Base-by-base conservation (phyloP, 1,139 yeast genomes). In the Eremothecium coryli region DNA sequence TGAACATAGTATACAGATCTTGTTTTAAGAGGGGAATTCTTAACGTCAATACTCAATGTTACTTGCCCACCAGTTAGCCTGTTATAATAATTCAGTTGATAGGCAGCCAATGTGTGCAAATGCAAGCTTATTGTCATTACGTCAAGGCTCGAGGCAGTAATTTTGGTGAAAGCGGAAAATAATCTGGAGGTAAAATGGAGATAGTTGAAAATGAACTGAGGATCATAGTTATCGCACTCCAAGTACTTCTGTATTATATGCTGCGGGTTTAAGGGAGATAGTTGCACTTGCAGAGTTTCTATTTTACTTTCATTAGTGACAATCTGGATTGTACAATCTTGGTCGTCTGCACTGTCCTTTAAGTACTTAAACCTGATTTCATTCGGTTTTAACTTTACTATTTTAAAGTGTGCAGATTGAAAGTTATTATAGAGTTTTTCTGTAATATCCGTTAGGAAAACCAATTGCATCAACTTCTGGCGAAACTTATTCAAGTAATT, bases 361-460 rank as follows among this genome's bases (percentile, higher is more conserved):
- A 57, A 38, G 37, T 57, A 57, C 36, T 54, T 54, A 42, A 57
- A 57, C 5, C 57, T 44, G 12, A 57, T 53, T 36, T 57, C 59
- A 31, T 56, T 53, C 7, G 57, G 56, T 33, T 50, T 51, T 24
- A 56, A 36, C 18, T 52, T 50, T 9, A 54, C 46, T 24, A 57
- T 54, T 27, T 44, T 47, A 40, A 57, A 57, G 34, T 46, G 40
- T 4, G 49, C 52, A 6, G 58, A 50, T 7, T 50, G 47, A 37
- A 57, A 57, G 31, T 50, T 56, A 20, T 49, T 45, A 34, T 55
- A 56, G 23, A 57, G 31, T 22, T 50, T 50, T 29, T 56, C 60
- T 10, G 56, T 54, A 6, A 56, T 59, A 36, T 56, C 57, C 2
- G 57, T 56, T 8, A 57, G 29, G 12, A 54, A 43, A 15, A 56